A percentile compares a stretch with the other conserved stretches of the same genome.
Conservation (phyloP, 176 grass and related monocot genomes). For the Aegilops umbellulata region DNA sequence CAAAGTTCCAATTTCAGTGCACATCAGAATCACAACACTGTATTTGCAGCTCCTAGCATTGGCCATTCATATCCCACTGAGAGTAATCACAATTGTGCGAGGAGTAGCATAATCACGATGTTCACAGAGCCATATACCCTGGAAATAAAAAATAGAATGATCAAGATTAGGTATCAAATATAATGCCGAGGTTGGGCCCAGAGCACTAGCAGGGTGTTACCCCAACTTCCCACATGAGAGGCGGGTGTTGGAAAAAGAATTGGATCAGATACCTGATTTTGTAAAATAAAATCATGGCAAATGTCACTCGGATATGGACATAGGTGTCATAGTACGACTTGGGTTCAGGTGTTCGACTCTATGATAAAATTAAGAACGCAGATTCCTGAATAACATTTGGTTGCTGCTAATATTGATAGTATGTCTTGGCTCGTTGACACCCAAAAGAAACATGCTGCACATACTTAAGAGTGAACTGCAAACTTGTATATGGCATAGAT, state of each 20-base stretch:
- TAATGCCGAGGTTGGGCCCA: not conserved
- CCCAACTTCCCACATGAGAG: not conserved
- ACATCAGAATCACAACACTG: not conserved
- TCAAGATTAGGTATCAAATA: not conserved
- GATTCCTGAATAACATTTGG: not conserved
- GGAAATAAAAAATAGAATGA: not conserved
- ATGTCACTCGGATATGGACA: not conserved
- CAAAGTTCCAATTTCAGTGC: not conserved
- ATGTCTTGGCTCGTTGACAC: not conserved
- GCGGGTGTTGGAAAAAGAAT: not conserved
- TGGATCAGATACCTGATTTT: not conserved
- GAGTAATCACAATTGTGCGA: constrained; percentile 79
- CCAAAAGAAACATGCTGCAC: not conserved
- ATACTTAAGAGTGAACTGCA: not conserved
- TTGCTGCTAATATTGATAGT: not conserved
- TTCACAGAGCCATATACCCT: constrained; percentile 98
- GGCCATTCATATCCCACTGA: constrained; percentile 58
- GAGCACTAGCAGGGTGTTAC: not conserved
- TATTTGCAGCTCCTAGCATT: not conserved
- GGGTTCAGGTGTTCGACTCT: not conserved
- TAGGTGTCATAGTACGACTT: not conserved
- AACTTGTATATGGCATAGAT: not conserved
- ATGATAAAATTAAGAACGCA: not conserved
- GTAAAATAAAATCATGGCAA: not conserved
- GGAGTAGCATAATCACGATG: constrained; percentile 78